Evolutionary conservation across 1,284 basidiomycete species (phyloP), one percentile per base, ranked within the genome.

Genomic region (Puccinia horiana): DNA sequence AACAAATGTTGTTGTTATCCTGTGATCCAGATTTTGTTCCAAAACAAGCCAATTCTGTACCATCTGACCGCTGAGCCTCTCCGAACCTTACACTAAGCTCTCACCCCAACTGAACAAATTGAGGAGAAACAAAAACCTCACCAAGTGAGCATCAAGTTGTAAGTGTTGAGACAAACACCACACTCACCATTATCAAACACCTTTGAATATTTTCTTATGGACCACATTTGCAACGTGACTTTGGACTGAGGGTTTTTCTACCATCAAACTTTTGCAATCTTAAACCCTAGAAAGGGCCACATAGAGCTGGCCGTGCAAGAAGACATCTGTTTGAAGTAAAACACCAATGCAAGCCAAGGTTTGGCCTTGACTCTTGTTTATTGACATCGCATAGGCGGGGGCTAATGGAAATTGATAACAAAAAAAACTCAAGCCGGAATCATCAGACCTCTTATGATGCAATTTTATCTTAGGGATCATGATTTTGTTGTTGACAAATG

Each of bases 291-390:
- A 78, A 42, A 78, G 32, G 4, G 58, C 76, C 4, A 78, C 76
- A 49, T 78, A 78, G 3, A 78, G 49, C 23, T 78, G 76, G 0
- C 76, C 76, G 35, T 78, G 76, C 1, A 14, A 23, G n/a, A 78
- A 78, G 23, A 78, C 61, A 18, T 58, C 35, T 40, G 63, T 40
- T 37, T 67, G 23, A 8, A 37, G 40, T 14, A 29, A 40, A 40
- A 67, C 63, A 6, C 63, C 63, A 16, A 67, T 23, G 3, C 16
- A 5, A 23, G 5, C 11, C 37, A 67, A 35, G 35, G 63, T 44
- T 67, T 67, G 63, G 3, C 63, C n/a, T n/a, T n/a, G n/a, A n/a
- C n/a, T n/a, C n/a, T 63, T 63, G n/a, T 63, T 63, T 9, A 63
- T n/a, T 26, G 63, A 40, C 63, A 67, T 40, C 35, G 63, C 63